A percentile compares a stretch with the other conserved stretches of the same genome.
phyloP scores from a whole-genome alignment of 2,329 filamentous ascomycete genomes.

The Aspergillus luchuensis region DNA sequence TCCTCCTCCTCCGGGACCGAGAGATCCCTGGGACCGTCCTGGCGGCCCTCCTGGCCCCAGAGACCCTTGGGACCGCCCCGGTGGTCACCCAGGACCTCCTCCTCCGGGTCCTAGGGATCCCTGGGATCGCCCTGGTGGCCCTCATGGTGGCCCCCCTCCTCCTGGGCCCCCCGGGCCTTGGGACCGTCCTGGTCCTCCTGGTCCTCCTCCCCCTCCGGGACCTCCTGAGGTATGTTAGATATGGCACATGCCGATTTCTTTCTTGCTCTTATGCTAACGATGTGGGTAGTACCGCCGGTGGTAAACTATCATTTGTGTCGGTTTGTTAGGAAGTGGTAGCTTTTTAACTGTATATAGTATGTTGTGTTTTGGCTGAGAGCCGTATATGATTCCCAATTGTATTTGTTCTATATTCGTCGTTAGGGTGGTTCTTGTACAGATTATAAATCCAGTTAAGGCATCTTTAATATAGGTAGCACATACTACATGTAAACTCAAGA shows the following conservation, averaged over 20 bases:
- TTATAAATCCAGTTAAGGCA: too few relatives aligned
- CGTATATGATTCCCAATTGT: conserved; percentile 1
- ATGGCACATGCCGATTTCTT: not conserved
- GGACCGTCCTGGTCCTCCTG: not conserved
- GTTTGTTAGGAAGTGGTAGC: not conserved
- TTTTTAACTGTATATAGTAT: not conserved
- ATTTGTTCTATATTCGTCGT: not conserved
- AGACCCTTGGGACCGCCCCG: not conserved
- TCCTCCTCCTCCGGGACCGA: not conserved
- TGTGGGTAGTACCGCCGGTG: not conserved
- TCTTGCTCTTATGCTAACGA: not conserved
- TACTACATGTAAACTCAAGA: accelerated
- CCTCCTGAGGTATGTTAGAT: not conserved
- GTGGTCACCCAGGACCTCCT: not conserved
- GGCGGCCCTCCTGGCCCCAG: not conserved
- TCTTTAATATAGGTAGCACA: too few relatives aligned
- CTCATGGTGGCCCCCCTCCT: not conserved
- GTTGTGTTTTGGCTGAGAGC: not conserved
- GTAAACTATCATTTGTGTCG: not conserved
- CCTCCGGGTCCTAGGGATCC: not conserved
- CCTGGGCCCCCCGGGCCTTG: not conserved
- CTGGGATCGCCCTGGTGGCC: not conserved
- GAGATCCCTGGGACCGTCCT: not conserved
- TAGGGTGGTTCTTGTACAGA: too few relatives aligned
- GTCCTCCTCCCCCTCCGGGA: not conserved